Evolutionary conservation across 148 eudicot species (phyloP), one percentile per base, ranked within the genome.

Genomic region (Vaccinium corymbosum): DNA sequence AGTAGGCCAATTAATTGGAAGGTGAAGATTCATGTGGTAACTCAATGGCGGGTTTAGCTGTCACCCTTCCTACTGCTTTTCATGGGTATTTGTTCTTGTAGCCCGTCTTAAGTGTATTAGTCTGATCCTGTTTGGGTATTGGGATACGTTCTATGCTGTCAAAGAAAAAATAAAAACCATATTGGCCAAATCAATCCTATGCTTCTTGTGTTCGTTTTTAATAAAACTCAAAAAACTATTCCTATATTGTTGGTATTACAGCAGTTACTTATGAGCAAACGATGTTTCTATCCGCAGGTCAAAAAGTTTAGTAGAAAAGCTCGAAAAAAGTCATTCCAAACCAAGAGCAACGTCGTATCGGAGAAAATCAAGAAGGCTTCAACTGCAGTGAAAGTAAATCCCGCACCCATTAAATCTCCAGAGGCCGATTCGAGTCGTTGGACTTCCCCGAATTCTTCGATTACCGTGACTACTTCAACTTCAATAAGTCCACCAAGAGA

Each of bases 261-360:
- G 27, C 14, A n/a, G 4, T 77, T 57, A 20, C 6, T 25, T 7
- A 20, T 38, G 51, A 7, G 17, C 2, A 20, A 72, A n/a, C 27
- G 3, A 6, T 1, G 0, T 76, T 76, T 61, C 16, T 25, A 13
- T 27, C 22, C 20, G 7, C 82, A 87, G 86, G 80, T 73, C 6
- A 87, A 84, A 79, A 87, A 75, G 79, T 56, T 81, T 16, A 22
- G 81, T 10, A 87, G 64, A 25, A 84, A 76, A 80, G n/a, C 7
- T 12, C 48, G 74, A 49, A n/a, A 83, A 51, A 20, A 51, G 11
- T 61, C 80, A 17, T 6, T 2, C 49, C 11, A n/a, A 46, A 79
- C 85, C 1, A 52, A 76, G 15, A 68, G 6, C 57, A 52, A 11
- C 38, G 53, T 22, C 15, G 48, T 25, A 59, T 22, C 56, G 1